Base-by-base conservation (phyloP, 192 early-diverging fungal genomes). In the Linnemannia zychae region DNA sequence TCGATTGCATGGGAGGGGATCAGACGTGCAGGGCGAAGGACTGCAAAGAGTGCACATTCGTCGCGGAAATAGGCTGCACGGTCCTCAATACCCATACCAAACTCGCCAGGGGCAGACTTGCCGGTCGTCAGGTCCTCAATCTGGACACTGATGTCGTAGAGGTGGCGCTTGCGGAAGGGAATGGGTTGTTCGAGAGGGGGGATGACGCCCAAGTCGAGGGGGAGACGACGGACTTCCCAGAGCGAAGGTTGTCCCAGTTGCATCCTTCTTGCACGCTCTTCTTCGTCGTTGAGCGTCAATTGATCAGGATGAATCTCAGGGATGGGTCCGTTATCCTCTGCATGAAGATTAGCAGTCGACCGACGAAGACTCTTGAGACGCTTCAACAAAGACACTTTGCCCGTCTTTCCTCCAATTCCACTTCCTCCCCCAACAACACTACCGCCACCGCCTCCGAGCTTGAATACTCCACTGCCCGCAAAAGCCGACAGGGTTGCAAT, bases 51-150 rank as follows among this genome's bases (percentile, higher is more conserved):
- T 2, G 83, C 77, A 18, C 83, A 79, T 1, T 70, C 73, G 47
- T 79, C 74, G 3, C 83, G 73, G 46, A 75, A 71, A 28, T 76
- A 79, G 12, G 73, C 83, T 1, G 74, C 77, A 0, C 83, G 77
- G 33, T 85, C 83, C 38, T 85, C 83, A 16, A 85, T 72, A 13
- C 83, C 83, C 74, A 85, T 79, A 4, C 83, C 83, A 68, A 85
- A 79, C 67, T 85, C 83, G 0, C 77, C 77, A 6, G 71, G 76
- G 1, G 73, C 82, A 2, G 65, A 40, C 37, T 79, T 78, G 16
- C 83, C 83, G 0, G 77, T 76, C 6, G 77, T 79, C 31, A 79
- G 34, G 38, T 79, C 77, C 0, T 67, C 74, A 48, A 85, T 79
- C 49, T 73, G 60, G 73, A 79, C 77, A 47, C 75, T 75, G 46